A percentile compares a stretch with the other conserved stretches of the same genome.
Conservation (phyloP, 176 grass and related monocot species). For the Puccinellia tenuiflora region DNA sequence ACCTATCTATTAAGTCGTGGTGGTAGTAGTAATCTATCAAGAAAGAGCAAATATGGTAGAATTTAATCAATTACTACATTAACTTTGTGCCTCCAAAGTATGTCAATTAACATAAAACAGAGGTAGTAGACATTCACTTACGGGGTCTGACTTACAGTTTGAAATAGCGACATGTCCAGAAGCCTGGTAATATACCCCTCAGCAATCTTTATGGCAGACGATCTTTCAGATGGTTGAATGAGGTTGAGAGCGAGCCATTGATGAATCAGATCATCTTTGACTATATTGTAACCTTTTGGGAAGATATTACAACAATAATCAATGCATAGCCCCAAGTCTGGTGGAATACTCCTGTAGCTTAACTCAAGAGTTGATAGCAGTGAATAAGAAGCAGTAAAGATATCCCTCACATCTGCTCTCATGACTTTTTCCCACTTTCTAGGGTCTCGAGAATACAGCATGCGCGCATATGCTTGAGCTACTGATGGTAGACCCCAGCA, state of each 20-base stretch:
- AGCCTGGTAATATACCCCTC: background rate
- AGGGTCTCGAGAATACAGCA: background rate
- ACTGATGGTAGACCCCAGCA: background rate
- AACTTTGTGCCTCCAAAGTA: background rate
- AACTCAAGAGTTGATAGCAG: background rate
- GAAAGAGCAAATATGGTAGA: background rate
- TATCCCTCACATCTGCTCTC: no score
- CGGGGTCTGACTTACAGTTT: background rate
- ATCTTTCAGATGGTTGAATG: background rate
- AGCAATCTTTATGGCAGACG: background rate
- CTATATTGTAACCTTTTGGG: background rate
- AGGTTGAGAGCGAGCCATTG: constrained; percentile 17
- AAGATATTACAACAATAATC: background rate
- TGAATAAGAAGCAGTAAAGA: no score
- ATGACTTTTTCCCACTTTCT: no score
- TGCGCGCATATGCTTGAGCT: background rate
- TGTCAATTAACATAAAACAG: no score
- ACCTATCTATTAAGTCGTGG: background rate
- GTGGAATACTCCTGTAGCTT: background rate
- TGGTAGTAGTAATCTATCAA: no score
- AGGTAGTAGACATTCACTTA: background rate
- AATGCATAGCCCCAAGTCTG: background rate
- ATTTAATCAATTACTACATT: background rate
- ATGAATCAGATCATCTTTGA: constrained; percentile 1
- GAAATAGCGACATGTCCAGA: background rate